Conservation (phyloP, 345 rosid genomes). For the Eucalyptus melliodora region DNA sequence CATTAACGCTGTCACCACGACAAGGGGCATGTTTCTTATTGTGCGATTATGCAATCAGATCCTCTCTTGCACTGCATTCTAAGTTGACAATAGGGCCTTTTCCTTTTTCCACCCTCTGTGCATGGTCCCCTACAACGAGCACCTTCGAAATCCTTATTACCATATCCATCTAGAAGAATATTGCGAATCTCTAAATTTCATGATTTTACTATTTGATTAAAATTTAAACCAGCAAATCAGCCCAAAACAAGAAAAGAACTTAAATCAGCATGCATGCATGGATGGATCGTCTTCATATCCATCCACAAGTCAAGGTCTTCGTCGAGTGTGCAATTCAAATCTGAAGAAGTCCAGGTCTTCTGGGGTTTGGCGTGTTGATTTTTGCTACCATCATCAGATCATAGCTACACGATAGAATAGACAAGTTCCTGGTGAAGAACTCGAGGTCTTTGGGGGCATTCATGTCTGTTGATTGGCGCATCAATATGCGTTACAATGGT, state of each 20-base stretch:
- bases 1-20: not conserved
- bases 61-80: not conserved
- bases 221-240: not conserved
- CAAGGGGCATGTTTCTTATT: not conserved
- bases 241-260: not conserved
- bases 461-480: not conserved
- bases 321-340: not conserved
- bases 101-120: not conserved
- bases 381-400: not conserved
- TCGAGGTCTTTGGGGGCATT: not conserved
- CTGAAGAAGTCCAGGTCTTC: not conserved
- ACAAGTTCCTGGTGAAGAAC: not conserved
- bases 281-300: not conserved
- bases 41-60: not conserved
- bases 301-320: not conserved
- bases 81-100: not conserved
- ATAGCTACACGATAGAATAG: not conserved
- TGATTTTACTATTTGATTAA: not conserved
- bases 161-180: not conserved
- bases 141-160: not conserved
- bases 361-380: not conserved
- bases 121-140: not conserved
- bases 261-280: not conserved
- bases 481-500: not conserved
- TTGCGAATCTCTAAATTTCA: not conserved